phyloP scores from a whole-genome alignment of 805 yeast species.

The Kodamaea jinghongensis region DNA sequence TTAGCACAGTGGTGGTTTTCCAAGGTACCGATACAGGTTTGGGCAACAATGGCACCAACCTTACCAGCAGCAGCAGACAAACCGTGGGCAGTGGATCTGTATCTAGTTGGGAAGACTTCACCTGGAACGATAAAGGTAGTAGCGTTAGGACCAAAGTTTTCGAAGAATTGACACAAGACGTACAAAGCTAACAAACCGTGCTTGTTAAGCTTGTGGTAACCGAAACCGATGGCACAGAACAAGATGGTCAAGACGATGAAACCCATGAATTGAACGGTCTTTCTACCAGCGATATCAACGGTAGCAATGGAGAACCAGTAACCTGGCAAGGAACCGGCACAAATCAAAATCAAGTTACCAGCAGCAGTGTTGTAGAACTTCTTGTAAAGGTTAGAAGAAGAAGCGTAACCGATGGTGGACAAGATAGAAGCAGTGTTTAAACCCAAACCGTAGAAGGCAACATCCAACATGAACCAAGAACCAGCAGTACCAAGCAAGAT shows the following conservation, averaged over 20 bases:
- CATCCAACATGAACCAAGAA: slow-evolving; percentile 87
- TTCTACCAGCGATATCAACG: slow-evolving; percentile 79
- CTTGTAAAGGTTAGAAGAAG: slow-evolving; percentile 64
- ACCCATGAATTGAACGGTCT: slow-evolving; percentile 75
- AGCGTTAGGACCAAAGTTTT: slow-evolving; percentile 90
- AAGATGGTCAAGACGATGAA: slow-evolving; percentile 68
- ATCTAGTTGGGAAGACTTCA: slow-evolving; percentile 91
- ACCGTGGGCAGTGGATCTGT: slow-evolving; percentile 95
- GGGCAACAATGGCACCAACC: slow-evolving; percentile 90
- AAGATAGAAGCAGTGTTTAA: slow-evolving; percentile 78
- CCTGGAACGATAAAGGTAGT: slow-evolving; percentile 91
- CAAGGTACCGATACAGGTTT: slow-evolving; percentile 81
- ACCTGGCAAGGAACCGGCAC: slow-evolving; percentile 96
- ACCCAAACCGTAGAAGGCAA: slow-evolving; percentile 87
- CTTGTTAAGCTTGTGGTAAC: slow-evolving; percentile 58
- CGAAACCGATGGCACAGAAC: slow-evolving; percentile 82
- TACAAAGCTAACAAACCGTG: slow-evolving; percentile 73
- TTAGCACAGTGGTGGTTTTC: slow-evolving; percentile 73
- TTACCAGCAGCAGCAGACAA: slow-evolving; percentile 91
- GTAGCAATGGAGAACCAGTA: slow-evolving; percentile 85
- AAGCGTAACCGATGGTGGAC: slow-evolving; percentile 81
- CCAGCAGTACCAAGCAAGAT: slow-evolving; percentile 85
- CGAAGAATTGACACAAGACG: slow-evolving; percentile 81
- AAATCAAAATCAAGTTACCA: slow-evolving; percentile 87
- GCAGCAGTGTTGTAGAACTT: slow-evolving; percentile 76